A percentile compares a stretch with the other conserved stretches of the same genome.
Conservation (phyloP, 345 rosid genomes). For the Limnanthes douglasii region DNA sequence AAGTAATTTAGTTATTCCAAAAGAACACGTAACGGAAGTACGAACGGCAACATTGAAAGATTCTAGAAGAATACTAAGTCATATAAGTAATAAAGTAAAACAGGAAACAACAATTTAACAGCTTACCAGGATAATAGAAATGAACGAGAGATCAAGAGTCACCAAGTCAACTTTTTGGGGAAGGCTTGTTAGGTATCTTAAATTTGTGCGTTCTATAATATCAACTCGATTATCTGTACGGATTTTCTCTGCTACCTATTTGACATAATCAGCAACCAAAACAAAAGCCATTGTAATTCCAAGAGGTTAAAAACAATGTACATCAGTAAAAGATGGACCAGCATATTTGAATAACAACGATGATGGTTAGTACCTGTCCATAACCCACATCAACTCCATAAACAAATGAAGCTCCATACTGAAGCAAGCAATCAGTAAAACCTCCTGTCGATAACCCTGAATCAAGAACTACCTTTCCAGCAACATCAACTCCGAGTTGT, state of each 20-base stretch:
- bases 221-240: conserved; percentile 61
- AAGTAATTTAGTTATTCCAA: too few relatives aligned
- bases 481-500: conserved; percentile 65
- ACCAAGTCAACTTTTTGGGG: conserved; percentile 86
- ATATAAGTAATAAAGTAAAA: not conserved
- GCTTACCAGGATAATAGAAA: conserved; percentile 71
- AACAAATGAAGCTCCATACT: conserved; percentile 76
- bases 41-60: too few relatives aligned
- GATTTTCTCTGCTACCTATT: conserved; percentile 83
- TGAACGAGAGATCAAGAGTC: conserved; percentile 92
- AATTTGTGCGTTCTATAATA: conserved; percentile 71
- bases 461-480: conserved; percentile 89
- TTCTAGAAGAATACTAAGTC: too few relatives aligned
- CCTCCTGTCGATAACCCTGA: conserved; percentile 95
- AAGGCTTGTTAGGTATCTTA: conserved; percentile 72
- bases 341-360: conserved; percentile 1
- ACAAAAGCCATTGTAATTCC: not conserved
- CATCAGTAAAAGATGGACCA: too few relatives aligned
- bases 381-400: conserved; percentile 98
- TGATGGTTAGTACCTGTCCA: conserved; percentile 57
- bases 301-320: too few relatives aligned
- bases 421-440: conserved; percentile 91
- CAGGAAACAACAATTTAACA: not conserved
- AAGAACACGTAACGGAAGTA: too few relatives aligned
- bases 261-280: conserved; percentile 2